These are phyloP conservation scores for Westerdykella sp. DNA, from an alignment of 2,329 filamentous ascomycete species.

Conservation along the genomic window DNA sequence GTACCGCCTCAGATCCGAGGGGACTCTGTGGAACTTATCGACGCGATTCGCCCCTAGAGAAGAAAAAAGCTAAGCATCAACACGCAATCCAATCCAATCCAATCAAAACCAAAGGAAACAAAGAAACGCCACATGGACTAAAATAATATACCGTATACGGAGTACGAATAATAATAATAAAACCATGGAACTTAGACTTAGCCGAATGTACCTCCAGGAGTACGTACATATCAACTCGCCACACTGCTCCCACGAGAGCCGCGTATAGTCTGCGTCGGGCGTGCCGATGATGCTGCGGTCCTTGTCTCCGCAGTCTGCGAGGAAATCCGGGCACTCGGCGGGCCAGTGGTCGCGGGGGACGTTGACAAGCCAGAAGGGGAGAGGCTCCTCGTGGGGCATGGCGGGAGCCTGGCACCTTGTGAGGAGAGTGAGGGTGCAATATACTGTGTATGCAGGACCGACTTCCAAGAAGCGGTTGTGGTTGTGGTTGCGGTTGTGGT, in stretches of 20 bases:
- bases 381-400: conserved; percentile 24
- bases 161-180: too few species aligned
- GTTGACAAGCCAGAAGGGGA: conserved; percentile 81
- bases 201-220: neutral
- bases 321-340: conserved; percentile 60
- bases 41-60: conserved; percentile 57
- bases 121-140: too few species aligned
- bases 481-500: too few species aligned
- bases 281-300: conserved; percentile 65
- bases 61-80: neutral
- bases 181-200: neutral
- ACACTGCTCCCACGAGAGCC: conserved; percentile 65
- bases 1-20: conserved; percentile 73
- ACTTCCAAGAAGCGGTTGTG: too few species aligned
- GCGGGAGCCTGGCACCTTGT: too few species aligned
- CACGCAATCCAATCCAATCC: neutral
- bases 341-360: conserved; percentile 58
- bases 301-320: conserved; percentile 59
- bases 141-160: neutral
- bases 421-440: neutral
- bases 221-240: conserved; percentile 47
- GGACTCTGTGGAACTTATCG: conserved; percentile 68
- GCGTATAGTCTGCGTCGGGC: conserved; percentile 58
- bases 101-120: neutral
- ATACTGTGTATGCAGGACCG: too few species aligned